Evolutionary conservation across 192 early-diverging fungal genomes (phyloP).

Genomic region (Coemansia sp.): DNA sequence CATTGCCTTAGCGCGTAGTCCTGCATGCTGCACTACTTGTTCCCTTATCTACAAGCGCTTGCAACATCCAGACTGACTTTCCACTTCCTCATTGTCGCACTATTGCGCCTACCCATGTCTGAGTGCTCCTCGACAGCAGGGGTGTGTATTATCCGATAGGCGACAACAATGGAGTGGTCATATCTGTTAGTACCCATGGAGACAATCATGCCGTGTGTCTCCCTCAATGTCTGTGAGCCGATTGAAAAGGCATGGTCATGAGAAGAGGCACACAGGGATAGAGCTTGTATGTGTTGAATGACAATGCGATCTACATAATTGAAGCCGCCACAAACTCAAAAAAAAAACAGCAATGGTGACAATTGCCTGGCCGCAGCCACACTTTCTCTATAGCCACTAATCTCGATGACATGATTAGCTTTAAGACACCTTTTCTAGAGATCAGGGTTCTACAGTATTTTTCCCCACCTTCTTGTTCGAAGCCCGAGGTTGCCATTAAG

Average conservation of each 20-base stretch:
- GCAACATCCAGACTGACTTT: background rate
- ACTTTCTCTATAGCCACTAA: background rate
- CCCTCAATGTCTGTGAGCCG: background rate
- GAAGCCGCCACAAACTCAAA: background rate
- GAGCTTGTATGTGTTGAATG: background rate
- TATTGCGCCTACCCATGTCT: background rate
- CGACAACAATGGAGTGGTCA: background rate
- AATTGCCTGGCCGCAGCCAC: too few species aligned
- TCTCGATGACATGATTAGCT: background rate
- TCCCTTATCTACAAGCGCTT: background rate
- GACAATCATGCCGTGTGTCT: background rate
- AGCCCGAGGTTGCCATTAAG: too few species aligned
- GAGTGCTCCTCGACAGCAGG: background rate
- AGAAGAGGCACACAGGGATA: background rate
- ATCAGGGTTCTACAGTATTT: too few species aligned
- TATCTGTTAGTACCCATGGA: background rate
- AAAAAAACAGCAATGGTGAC: background rate
- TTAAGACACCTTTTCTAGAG: too few species aligned
- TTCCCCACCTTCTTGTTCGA: too few species aligned
- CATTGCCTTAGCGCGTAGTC: background rate
- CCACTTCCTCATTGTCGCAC: background rate
- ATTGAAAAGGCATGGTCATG: background rate
- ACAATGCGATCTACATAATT: background rate
- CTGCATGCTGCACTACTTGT: background rate
- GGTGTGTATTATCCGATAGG: background rate